phyloP scores from a whole-genome alignment of 2,329 filamentous ascomycete genomes.

The Xylariaceae sp. region DNA sequence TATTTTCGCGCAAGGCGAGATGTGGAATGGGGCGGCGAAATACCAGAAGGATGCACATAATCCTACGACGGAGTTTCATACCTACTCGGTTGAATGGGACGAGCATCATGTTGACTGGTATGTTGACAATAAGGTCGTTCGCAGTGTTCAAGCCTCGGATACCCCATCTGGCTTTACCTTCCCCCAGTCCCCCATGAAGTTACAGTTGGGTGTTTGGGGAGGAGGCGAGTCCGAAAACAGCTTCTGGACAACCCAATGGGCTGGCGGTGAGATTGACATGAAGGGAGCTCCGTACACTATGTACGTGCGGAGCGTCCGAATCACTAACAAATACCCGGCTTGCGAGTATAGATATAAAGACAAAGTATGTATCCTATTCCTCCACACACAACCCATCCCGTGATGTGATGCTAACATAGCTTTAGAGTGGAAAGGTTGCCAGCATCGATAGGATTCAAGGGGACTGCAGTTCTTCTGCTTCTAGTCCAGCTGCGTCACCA shows the following conservation, averaged over 20 bases:
- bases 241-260: constrained; percentile 30
- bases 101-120: constrained; percentile 28
- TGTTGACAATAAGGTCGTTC: constrained; percentile 28
- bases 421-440: constrained; percentile 24
- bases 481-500: not conserved
- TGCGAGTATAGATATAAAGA: constrained; percentile 30
- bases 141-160: constrained; percentile 24
- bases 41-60: constrained; percentile 27
- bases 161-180: constrained; percentile 25
- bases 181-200: constrained; percentile 31
- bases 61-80: constrained; percentile 30
- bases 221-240: constrained; percentile 29
- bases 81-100: constrained; percentile 33
- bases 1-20: constrained; percentile 28
- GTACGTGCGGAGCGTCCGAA: constrained; percentile 31
- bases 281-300: constrained; percentile 27
- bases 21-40: constrained; percentile 29
- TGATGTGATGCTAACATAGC: constrained; percentile 15
- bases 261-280: constrained; percentile 30
- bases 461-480: constrained; percentile 17
- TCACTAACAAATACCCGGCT: constrained; percentile 32
- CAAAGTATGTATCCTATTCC: constrained; percentile 19
- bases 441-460: constrained; percentile 26
- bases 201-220: constrained; percentile 31
- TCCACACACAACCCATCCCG: not conserved